Base-by-base conservation (phyloP, 2,329 filamentous ascomycete genomes). In the Fusarium domesticum region DNA sequence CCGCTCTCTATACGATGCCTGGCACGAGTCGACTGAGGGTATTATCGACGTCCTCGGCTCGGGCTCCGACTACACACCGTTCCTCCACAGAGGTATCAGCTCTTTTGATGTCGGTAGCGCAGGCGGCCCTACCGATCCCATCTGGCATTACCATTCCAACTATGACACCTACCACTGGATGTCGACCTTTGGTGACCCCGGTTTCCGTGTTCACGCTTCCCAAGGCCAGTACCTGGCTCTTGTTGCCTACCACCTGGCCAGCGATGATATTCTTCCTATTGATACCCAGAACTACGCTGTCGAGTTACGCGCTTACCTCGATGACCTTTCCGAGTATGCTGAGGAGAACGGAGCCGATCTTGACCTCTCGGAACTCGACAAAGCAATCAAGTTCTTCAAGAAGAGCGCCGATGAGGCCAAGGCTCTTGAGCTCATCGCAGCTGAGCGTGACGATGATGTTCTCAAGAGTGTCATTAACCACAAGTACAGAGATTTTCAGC, bases 121-220 rank as follows among this genome's bases (percentile, higher is more conserved):
- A 1, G 60, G 63, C 7, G 69, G 69, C 3, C 41, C 59, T 0
- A 61, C 64, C 0, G 76, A 80, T 32, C 71, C 83, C 0, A 70
- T 88, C 6, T 88, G 85, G 61, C 84, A 87, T 52, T 95, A 93
- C 60, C 88, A 95, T 63, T 80, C 80, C 50, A 93, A 93, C 67
- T 95, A 91, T 61, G 89, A 95, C 61, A 87, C 79, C 25, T 91
- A 87, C 61, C 73, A 84, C 58, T 95, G 89, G 89, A 93, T 93
- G 87, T 76, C 84, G 12, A 84, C 72, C 3, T 89, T 81, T 54
- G 88, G 88, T 4, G 89, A 95, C 53, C 75, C 76, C 1, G 74
- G 70, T 1, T 81, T 78, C 39, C 70, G 78, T n/a, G 78, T 83
- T 32, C 84, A 86, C 50, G 64, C 74, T 6, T 71, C 82, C 1